These are phyloP conservation scores for Rhipidocladum racemiflorum DNA, from an alignment of 176 grass and related monocot genomes.

Conservation along the genomic window DNA sequence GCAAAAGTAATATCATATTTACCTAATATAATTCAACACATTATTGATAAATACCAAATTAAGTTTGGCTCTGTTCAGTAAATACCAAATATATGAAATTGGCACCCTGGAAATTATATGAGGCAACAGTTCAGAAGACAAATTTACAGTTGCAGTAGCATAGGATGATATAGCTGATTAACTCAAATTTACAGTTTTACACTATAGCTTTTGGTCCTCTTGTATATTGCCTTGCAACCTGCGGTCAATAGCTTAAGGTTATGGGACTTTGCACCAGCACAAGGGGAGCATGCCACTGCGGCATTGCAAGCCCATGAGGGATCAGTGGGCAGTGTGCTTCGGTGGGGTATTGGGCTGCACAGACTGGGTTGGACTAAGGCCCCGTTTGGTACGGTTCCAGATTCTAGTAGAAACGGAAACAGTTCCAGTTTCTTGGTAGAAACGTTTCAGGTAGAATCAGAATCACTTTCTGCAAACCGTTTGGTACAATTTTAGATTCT, in stretches of 20 bases:
- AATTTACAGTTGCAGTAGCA: background rate
- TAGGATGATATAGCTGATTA: background rate
- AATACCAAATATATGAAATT: background rate
- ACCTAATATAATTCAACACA: background rate
- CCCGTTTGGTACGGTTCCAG: too few relatives aligned
- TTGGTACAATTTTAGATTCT: too few relatives aligned
- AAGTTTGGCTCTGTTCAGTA: background rate
- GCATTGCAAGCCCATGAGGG: background rate
- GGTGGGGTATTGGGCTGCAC: background rate
- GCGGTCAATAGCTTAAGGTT: background rate
- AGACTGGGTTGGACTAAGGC: background rate
- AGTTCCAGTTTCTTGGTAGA: too few relatives aligned
- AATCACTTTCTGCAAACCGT: too few relatives aligned
- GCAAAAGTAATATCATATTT: background rate
- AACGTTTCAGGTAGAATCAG: too few relatives aligned
- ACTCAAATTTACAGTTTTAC: background rate
- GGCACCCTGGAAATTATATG: background rate
- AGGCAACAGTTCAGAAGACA: conserved; percentile 5
- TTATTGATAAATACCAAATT: background rate
- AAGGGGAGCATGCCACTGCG: background rate
- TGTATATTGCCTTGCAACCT: background rate
- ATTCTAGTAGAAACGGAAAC: too few relatives aligned
- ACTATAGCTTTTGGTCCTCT: background rate
- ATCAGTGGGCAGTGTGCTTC: background rate
- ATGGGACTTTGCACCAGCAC: background rate